Evolutionary conservation across 2,329 filamentous ascomycete genomes (phyloP).

Genomic region (Sporothrix euskadiensis): DNA sequence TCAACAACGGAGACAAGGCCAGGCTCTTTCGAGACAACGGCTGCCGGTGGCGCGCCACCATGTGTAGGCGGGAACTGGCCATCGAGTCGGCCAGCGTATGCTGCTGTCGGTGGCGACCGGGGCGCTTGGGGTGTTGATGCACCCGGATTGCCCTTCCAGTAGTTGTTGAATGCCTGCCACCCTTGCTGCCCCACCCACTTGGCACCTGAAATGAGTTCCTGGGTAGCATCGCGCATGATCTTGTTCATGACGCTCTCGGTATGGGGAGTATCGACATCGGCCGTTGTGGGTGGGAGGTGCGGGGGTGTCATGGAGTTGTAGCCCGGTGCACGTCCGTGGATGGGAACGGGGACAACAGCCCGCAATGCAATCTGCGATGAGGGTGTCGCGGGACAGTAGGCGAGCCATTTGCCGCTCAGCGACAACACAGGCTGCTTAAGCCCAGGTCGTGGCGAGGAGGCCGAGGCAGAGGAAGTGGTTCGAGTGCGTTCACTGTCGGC

Average conservation of each 20-base stretch:
- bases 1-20: conserved; percentile 76
- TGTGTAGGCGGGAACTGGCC: conserved; percentile 74
- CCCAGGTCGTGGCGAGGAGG: conserved; percentile 44
- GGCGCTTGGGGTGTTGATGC: conserved; percentile 44
- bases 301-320: conserved; percentile 65
- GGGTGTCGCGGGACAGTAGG: conserved; percentile 71
- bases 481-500: conserved; percentile 43
- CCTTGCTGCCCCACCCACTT: conserved; percentile 78
- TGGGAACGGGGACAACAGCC: conserved; percentile 61
- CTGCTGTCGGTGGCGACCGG: conserved; percentile 45
- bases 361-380: conserved; percentile 70
- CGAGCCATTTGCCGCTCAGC: conserved; percentile 72
- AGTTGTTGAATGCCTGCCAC: conserved; percentile 74
- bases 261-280: conserved; percentile 70
- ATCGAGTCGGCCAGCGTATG: conserved; percentile 46
- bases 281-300: conserved; percentile 65
- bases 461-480: conserved; percentile 39
- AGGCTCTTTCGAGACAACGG: conserved; percentile 60
- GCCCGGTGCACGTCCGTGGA: conserved; percentile 57
- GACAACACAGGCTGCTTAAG: conserved; percentile 66
- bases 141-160: conserved; percentile 64
- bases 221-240: conserved; percentile 75
- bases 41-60: conserved; percentile 57
- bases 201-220: conserved; percentile 72
- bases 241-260: conserved; percentile 72